These are phyloP conservation scores for Sonneratia alba DNA, from an alignment of 345 rosid genomes.

Conservation along the genomic window DNA sequence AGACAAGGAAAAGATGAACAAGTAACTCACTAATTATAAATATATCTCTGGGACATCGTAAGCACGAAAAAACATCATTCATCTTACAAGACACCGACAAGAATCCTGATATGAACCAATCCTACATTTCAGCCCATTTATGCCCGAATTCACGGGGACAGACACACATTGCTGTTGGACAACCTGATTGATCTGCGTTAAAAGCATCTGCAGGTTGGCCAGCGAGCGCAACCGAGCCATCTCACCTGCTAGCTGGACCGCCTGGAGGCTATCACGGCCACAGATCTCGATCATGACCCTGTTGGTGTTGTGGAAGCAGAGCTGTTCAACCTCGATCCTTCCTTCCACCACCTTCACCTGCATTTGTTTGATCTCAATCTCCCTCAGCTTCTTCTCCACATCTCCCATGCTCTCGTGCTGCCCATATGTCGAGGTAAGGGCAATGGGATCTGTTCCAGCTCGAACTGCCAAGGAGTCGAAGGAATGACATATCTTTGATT, in stretches of 20 bases:
- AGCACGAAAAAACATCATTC: background rate
- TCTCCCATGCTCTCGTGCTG: conserved; percentile 75
- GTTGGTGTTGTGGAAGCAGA: conserved; percentile 85
- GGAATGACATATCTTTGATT: background rate
- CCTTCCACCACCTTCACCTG: conserved; percentile 66
- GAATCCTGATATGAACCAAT: background rate
- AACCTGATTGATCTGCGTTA: conserved; percentile 16
- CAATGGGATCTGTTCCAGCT: too few relatives aligned
- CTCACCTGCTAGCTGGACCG: conserved; percentile 51
- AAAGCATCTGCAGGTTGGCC: conserved; percentile 24
- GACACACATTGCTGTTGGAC: conserved; percentile 14
- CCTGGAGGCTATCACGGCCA: conserved; percentile 70
- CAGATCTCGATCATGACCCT: conserved; percentile 89
- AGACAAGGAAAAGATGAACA: background rate
- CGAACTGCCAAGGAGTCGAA: background rate
- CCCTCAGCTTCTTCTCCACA: conserved; percentile 66
- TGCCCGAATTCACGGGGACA: too few relatives aligned
- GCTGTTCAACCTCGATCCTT: conserved; percentile 68
- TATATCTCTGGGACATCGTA: background rate
- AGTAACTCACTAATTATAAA: too few relatives aligned
- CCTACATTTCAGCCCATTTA: background rate
- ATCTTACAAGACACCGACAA: background rate
- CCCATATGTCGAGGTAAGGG: background rate
- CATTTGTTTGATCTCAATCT: conserved; percentile 43
- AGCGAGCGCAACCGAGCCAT: conserved; percentile 44